Base-by-base conservation (phyloP, 2,329 filamentous ascomycete species). In the Herpomyces periplanetae region DNA sequence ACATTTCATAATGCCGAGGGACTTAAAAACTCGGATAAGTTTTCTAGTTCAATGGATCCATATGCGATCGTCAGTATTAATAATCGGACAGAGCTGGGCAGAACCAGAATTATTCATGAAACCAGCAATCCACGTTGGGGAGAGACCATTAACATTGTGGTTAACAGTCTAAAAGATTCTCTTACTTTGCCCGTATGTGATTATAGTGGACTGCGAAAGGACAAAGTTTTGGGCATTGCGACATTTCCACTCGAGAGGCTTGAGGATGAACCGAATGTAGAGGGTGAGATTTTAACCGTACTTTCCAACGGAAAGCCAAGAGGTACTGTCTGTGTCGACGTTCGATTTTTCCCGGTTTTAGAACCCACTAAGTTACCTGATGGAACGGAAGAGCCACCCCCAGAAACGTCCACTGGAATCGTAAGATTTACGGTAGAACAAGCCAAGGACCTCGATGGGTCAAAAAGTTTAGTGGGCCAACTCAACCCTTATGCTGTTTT, bases 301-400 rank as follows among this genome's bases (percentile, higher is more conserved):
- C 53, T 68, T 32, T 54, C 60, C 11, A 71, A 66, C 28, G 80
- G 75, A 27, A 71, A 84, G 34, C 45, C 62, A 11, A 62, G 73
- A 19, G 80, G 80, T 36, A 43, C 65, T 4, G 35, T 96, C 6
- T 55, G 61, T 21, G 58, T 57, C 21, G 80, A 91, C 34, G 44
- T 96, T 26, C 63, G 68, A 21, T 96, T 88, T 49, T 96, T 91
- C 53, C 80, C 80, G 1, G 68, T 96, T 8, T 43, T 91, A 5
- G 57, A 69, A 33, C 49, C 56, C 5, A 45, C 47, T 21, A 64
- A 57, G 30, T 44, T 64, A 6, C 52, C 59, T 9, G 66, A 80
- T 25, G 75, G 75, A 20, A 69, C 56, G 24, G 42, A 53, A 17
- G 61, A 69, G 29, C 66, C 73, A 2, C 54, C 66, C 1, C 13